Conservation (phyloP, 2,329 filamentous ascomycete genomes). For the Myriosclerotinia curreyana region DNA sequence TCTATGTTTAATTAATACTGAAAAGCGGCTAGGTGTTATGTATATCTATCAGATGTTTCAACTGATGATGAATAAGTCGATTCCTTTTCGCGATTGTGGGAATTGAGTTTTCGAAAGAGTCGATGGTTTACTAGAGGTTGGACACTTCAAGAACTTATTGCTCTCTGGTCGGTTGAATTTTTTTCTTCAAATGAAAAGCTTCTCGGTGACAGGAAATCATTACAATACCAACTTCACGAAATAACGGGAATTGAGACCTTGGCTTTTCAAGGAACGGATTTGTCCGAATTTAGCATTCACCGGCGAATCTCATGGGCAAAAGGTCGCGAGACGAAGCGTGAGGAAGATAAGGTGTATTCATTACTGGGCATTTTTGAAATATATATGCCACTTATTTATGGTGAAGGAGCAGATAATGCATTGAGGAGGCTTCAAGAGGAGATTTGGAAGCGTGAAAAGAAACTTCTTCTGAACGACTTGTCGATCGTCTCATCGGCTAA, state of each 20-base stretch:
- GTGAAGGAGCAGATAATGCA: slow-evolving; percentile 38
- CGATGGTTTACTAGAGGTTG: slow-evolving; percentile 32
- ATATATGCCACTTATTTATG: slow-evolving; percentile 45
- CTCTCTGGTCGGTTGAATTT: slow-evolving; percentile 27
- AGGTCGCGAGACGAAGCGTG: slow-evolving; percentile 39
- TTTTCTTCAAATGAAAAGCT: slow-evolving; percentile 22
- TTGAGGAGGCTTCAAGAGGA: slow-evolving; percentile 41
- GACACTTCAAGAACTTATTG: slow-evolving; percentile 32
- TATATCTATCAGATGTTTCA: slow-evolving; percentile 28
- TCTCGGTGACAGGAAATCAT: slow-evolving; percentile 25
- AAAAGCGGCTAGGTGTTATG: slow-evolving; percentile 29
- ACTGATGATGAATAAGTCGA: neutral
- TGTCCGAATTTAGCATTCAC: slow-evolving; percentile 36
- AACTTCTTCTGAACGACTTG: slow-evolving; percentile 25
- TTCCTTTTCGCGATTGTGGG: slow-evolving; percentile 23
- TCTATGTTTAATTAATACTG: slow-evolving; percentile 34
- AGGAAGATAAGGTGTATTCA: slow-evolving; percentile 43
- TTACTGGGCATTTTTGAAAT: slow-evolving; percentile 46
- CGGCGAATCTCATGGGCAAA: slow-evolving; percentile 39
- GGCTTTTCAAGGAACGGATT: slow-evolving; percentile 23
- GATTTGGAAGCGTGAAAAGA: slow-evolving; percentile 30
- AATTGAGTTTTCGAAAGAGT: slow-evolving; percentile 23
- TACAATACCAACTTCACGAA: slow-evolving; percentile 22
- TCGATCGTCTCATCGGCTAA: slow-evolving; percentile 22
- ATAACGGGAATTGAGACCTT: slow-evolving; percentile 24